Percentiles rank a stretch among this genome's conserved stretches.
Evolutionary conservation across 306 rosid genomes (phyloP).

Genomic region (Parietaria judaica): DNA sequence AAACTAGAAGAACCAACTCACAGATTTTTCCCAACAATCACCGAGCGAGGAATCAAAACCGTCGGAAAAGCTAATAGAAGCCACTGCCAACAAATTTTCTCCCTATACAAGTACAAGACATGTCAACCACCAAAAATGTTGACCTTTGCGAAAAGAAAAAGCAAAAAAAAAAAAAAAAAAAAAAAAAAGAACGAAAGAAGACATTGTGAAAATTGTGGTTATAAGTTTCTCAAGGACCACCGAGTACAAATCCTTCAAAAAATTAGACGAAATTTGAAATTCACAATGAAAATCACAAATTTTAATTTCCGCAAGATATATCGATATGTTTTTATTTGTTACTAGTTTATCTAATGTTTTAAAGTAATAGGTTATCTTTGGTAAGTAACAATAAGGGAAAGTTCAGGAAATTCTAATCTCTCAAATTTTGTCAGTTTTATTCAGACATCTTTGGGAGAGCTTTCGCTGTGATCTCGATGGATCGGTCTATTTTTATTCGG

Average conservation of each 20-base stretch:
- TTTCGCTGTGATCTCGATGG: too few relatives aligned
- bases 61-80: constrained; percentile 67
- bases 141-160: too few relatives aligned
- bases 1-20: constrained; percentile 27
- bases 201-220: not conserved
- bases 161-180: too few relatives aligned
- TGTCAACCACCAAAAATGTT: not conserved
- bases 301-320: not conserved
- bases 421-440: too few relatives aligned
- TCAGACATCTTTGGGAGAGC: too few relatives aligned
- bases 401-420: too few relatives aligned
- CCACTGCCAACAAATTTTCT: constrained; percentile 59
- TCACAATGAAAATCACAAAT: not conserved
- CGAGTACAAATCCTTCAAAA: not conserved
- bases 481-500: too few relatives aligned
- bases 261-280: not conserved
- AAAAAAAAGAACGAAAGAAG: not conserved
- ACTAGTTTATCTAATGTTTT: too few relatives aligned
- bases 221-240: not conserved
- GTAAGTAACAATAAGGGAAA: too few relatives aligned
- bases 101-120: constrained; percentile 33
- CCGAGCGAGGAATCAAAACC: constrained; percentile 50
- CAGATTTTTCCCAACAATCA: constrained; percentile 60
- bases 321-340: too few relatives aligned
- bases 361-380: too few relatives aligned